These are phyloP conservation scores for Austropuccinia psidii DNA, from an alignment of 1,284 basidiomycete genomes.

Conservation along the genomic window DNA sequence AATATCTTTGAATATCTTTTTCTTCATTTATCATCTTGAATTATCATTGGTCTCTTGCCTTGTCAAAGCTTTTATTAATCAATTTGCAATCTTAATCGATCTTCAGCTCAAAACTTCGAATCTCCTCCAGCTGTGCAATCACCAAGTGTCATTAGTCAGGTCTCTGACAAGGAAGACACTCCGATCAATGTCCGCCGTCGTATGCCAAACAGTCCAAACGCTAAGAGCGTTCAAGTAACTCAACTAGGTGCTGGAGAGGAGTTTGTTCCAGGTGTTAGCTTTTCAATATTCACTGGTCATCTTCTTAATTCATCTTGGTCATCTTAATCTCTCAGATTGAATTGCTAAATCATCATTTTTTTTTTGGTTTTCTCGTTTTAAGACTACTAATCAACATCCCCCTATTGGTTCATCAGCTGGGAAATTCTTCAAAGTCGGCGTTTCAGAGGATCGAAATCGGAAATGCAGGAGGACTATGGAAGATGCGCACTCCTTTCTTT, in stretches of 20 bases:
- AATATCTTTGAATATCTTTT: too few relatives aligned
- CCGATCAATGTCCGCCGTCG: background rate
- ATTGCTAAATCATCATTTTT: background rate
- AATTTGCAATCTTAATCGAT: background rate
- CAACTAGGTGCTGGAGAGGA: conserved; percentile 19
- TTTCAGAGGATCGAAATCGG: conserved; percentile 74
- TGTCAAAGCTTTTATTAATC: too few relatives aligned
- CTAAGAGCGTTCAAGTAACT: conserved; percentile 32
- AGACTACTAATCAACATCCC: conserved; percentile 39
- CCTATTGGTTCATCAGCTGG: conserved; percentile 50
- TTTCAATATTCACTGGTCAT: background rate
- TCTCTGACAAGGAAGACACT: background rate
- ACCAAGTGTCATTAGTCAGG: background rate
- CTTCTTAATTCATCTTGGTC: too few relatives aligned
- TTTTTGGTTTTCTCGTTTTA: background rate
- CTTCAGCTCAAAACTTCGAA: background rate
- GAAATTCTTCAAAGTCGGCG: conserved; percentile 61
- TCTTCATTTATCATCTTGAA: too few relatives aligned
- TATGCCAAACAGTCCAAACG: conserved; percentile 5
- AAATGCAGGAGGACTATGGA: conserved; percentile 92
- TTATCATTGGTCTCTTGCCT: too few relatives aligned
- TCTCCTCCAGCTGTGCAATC: conserved; percentile 34
- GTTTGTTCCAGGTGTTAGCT: conserved; percentile 27
- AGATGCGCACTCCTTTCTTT: conserved; percentile 90
- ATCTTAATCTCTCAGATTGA: background rate